These are phyloP conservation scores for Beauveria caledonica DNA, from an alignment of 2,329 filamentous ascomycete genomes.

Conservation along the genomic window DNA sequence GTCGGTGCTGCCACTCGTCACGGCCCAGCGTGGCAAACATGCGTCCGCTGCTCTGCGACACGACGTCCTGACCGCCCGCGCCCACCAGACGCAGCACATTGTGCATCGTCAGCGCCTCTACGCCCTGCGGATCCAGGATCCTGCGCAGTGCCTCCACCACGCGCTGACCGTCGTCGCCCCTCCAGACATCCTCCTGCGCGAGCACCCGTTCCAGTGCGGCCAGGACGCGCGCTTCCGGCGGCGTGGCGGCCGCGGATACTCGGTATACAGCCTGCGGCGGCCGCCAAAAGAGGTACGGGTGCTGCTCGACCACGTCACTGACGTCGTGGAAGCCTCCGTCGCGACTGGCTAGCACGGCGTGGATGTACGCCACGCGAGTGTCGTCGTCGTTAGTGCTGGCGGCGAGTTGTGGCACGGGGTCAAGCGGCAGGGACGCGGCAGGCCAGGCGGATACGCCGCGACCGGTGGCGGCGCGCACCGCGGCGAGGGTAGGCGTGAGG, in stretches of 20 bases:
- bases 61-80: constrained; percentile 22
- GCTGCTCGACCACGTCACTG: constrained; percentile 18
- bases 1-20: constrained; percentile 26
- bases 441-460: neutral
- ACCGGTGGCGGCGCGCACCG: constrained; percentile 19
- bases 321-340: constrained; percentile 19
- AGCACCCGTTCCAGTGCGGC: constrained; percentile 20
- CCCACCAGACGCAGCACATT: constrained; percentile 24
- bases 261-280: constrained; percentile 24
- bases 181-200: constrained; percentile 2
- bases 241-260: constrained; percentile 17
- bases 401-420: constrained; percentile 20
- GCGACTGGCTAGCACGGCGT: constrained; percentile 16
- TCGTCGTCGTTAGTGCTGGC: neutral
- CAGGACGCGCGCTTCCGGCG: constrained; percentile 16
- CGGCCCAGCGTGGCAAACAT: constrained; percentile 28
- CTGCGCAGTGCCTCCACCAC: constrained; percentile 15
- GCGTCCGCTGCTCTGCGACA: constrained; percentile 20
- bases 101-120: constrained; percentile 19
- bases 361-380: constrained; percentile 16
- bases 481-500: constrained; percentile 16
- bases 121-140: constrained; percentile 12
- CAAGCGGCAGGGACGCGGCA: constrained; percentile 13
- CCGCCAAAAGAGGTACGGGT: constrained; percentile 32
- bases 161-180: constrained; percentile 8